Evolutionary conservation across 768 basidiomycete genomes (phyloP), one percentile per base, ranked within the genome.

Genomic region (Leccinum fibrillosum): DNA sequence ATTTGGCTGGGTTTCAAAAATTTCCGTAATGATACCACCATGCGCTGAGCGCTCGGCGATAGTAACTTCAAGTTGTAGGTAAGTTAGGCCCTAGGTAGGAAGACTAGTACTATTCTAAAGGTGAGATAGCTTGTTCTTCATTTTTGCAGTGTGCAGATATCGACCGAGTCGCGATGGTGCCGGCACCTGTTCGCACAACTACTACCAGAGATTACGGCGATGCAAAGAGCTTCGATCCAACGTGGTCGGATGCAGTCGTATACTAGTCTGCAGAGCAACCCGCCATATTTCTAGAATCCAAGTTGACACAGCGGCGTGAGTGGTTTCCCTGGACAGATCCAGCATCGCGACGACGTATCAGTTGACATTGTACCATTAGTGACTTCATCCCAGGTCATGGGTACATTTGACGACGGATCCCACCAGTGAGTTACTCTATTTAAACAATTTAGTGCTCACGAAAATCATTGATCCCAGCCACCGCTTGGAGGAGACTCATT

Each of bases 1-100:
- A 78, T 83, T 84, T 78, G 78, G 79, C 84, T 82, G 83, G 80
- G 79, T 81, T 83, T 68, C 48, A 74, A 78, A 75, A 68, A 39
- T 65, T 73, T 44, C 19, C 42, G 42, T 44, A 44, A 44, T 44
- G 42, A 42, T 42, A 42, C 17, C 15, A 39, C 37, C 37, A 39
- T 39, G 37, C 17, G 23, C 23, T 23, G 23, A 23, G 23, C 23
- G 37, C 37, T 37, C 37, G 17, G 37, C 39, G 32, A 34, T 34
- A 34, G 32, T 35, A 35, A 35, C 32, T 32, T 32, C 32, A 32
- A 32, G 32, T 32, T 32, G 32, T 5, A 11, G 11, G 11, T 32
- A 21, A 21, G 21, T 21, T 21, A 32, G 32, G 12, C 32, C 4
- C 12, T 13, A 1, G 12, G 12, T 12, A 34, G 32, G 32, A 34